phyloP scores from a whole-genome alignment of 2,329 filamentous ascomycete genomes.

The Arthrobotrys musiformis region DNA sequence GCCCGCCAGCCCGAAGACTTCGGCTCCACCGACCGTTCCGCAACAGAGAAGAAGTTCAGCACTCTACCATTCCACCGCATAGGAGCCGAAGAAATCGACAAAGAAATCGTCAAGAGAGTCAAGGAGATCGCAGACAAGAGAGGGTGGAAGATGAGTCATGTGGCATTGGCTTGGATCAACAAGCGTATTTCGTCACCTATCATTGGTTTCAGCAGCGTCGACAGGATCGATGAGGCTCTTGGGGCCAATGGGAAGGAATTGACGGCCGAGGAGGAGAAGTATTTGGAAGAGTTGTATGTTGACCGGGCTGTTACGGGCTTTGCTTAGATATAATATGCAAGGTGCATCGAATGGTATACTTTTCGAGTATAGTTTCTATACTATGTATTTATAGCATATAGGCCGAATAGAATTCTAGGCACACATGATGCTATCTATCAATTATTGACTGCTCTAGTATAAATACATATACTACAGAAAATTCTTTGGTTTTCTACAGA shows the following conservation, averaged over 20 bases:
- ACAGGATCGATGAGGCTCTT: conserved; percentile 72
- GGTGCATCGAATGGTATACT: too few relatives aligned
- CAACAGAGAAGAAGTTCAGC: conserved; percentile 59
- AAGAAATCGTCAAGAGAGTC: conserved; percentile 68
- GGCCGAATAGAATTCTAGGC: neutral
- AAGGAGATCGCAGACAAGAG: conserved; percentile 71
- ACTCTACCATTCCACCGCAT: conserved; percentile 61
- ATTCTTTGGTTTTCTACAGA: too few relatives aligned
- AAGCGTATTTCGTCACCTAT: conserved; percentile 70
- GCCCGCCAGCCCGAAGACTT: conserved; percentile 59
- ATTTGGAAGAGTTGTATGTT: conserved; percentile 72
- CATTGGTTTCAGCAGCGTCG: conserved; percentile 70
- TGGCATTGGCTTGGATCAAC: conserved; percentile 73
- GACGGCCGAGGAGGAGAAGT: conserved; percentile 70
- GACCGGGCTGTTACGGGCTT: conserved; percentile 66
- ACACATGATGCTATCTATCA: too few relatives aligned
- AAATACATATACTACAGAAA: too few relatives aligned
- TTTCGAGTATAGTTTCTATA: too few relatives aligned
- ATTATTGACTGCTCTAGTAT: too few relatives aligned
- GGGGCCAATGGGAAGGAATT: conserved; percentile 66
- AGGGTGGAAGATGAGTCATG: conserved; percentile 71
- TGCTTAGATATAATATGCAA: conserved; percentile 38
- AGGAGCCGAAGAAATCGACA: conserved; percentile 65
- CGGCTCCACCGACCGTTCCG: conserved; percentile 54
- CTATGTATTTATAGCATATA: neutral